A percentile compares a stretch with the other conserved stretches of the same genome.
Evolutionary conservation across 768 basidiomycete genomes (phyloP).

Genomic region (Calvatia gigantea): DNA sequence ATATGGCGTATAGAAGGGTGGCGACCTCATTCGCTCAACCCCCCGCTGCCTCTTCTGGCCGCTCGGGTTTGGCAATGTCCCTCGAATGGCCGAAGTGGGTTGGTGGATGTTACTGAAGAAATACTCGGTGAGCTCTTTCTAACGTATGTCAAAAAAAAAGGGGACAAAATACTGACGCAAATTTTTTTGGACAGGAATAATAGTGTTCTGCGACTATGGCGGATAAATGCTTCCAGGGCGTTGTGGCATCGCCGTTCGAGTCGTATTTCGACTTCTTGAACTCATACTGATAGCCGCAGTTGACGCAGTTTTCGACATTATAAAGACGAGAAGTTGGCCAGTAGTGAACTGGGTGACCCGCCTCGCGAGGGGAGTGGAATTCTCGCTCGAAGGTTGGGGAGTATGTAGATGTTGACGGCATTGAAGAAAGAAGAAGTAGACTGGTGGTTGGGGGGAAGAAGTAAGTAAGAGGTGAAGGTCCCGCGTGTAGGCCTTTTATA

Average conservation of each 20-base stretch:
- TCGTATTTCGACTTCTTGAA: neutral
- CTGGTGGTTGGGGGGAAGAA: neutral
- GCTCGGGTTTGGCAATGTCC: neutral
- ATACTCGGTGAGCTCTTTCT: neutral
- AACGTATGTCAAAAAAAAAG: neutral
- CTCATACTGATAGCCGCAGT: conserved; percentile 2
- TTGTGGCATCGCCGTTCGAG: neutral
- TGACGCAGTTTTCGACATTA: neutral
- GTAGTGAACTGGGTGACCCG: neutral
- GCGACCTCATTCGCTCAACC: neutral
- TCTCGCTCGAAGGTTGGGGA: neutral
- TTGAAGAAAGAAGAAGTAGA: neutral
- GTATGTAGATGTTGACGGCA: neutral
- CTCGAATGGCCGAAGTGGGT: conserved; percentile 10
- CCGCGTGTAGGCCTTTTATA: conserved; percentile 10
- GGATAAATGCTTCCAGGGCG: conserved; percentile 1
- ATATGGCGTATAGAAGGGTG: neutral
- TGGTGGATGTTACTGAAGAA: conserved; percentile 1
- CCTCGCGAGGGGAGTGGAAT: neutral
- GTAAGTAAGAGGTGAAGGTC: conserved; percentile 10
- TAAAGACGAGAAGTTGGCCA: neutral
- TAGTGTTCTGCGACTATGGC: conserved; percentile 2
- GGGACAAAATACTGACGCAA: neutral
- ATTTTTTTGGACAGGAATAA: conserved; percentile 3
- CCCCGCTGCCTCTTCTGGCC: neutral